phyloP scores from a whole-genome alignment of 305 asterid species.

The Fraxinus greggii region DNA sequence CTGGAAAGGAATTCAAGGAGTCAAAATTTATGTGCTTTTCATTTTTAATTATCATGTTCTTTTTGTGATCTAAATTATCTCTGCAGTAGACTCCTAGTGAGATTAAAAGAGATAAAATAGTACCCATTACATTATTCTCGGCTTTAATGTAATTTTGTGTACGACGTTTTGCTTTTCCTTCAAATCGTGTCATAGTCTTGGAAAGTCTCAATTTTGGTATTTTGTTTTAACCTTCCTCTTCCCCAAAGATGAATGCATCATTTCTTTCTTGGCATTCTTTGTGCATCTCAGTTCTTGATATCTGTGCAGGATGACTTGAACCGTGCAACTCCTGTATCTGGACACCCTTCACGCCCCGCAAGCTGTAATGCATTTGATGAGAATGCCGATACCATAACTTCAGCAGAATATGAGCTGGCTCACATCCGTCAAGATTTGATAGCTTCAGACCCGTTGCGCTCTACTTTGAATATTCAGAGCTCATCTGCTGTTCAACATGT shows the following conservation, averaged over 20 bases:
- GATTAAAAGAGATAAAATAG: neutral
- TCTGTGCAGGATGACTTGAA: constrained; percentile 74
- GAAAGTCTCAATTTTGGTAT: neutral
- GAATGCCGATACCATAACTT: constrained; percentile 40
- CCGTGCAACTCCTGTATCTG: constrained; percentile 64
- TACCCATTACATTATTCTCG: neutral
- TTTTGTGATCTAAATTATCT: neutral
- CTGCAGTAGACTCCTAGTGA: neutral
- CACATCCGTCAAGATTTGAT: constrained; percentile 57
- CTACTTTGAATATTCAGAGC: constrained; percentile 45
- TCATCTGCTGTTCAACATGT: constrained; percentile 58
- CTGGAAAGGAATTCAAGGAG: neutral
- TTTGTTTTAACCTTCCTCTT: neutral
- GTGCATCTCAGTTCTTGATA: neutral
- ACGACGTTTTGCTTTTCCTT: neutral
- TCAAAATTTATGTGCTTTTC: neutral
- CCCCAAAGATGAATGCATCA: neutral
- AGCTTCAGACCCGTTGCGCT: constrained; percentile 46
- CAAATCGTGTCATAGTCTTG: neutral
- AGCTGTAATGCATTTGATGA: constrained; percentile 83
- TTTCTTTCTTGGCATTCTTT: neutral
- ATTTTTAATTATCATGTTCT: neutral
- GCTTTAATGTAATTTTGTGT: neutral
- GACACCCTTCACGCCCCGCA: constrained; percentile 80
- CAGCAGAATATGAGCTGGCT: constrained; percentile 75